Evolutionary conservation across 2,329 filamentous ascomycete species (phyloP), one percentile per base, ranked within the genome.

Genomic region (Parafenestella ontariensis): DNA sequence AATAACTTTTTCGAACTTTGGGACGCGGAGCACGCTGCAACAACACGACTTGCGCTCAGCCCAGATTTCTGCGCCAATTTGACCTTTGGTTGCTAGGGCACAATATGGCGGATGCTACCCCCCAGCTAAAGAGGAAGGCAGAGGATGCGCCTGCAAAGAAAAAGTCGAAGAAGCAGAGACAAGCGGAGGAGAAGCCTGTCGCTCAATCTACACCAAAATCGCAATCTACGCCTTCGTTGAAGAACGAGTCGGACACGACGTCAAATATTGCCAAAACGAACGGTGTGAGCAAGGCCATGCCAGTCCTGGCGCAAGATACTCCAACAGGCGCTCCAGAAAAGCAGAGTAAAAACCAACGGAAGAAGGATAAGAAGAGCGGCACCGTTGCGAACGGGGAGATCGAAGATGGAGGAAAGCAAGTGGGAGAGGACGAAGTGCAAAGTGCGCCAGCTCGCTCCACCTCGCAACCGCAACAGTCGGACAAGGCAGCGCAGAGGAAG

Each of bases 111-210:
- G 64, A 69, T 40, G 49, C 46, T 46, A 62, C 62, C 26, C 58
- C 65, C 33, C 63, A 67, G 28, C 45, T 73, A 44, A 76, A 77
- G 53, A 48, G 60, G 52, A 72, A 69, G 70, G 64, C 56, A 44
- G 68, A 65, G 53, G 70, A 61, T 26, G 63, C 58, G 5, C 68
- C 64, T 52, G 60, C 65, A 34, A 58, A 66, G 49, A 70, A 72
- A 55, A 69, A 64, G 55, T 57, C 63, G 11, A 74, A 69, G 52
- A 73, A 59, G 40, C 61, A 65, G 42, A 66, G 61, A 46, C 71
- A 65, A 59, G 62, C 58, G 39, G 64, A 62, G 33, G 64, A 57
- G 36, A 53, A 63, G n/a, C 54, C 58, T 53, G 54, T 36, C 45
- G 46, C 37, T 33, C 57, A 58, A 46, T 46, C 61, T 23, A 63